Conservation (phyloP, 331 rosid species). For the Malus hybrid region DNA sequence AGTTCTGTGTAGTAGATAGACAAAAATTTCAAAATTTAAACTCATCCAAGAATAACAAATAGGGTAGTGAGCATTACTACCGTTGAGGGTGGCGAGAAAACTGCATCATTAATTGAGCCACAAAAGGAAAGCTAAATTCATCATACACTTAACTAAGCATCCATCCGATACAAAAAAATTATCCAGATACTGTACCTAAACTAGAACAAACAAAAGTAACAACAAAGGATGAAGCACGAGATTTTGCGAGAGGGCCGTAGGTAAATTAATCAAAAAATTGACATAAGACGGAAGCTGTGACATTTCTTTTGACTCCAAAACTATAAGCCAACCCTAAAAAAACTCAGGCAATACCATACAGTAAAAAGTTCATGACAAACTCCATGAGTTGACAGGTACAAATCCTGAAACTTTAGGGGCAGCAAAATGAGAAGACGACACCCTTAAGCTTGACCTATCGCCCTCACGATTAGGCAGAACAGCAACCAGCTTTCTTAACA, state of each 20-base stretch:
- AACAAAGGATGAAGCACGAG: not conserved
- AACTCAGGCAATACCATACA: slow-evolving; percentile 9
- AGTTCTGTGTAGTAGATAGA: accelerated
- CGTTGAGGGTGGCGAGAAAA: too few species aligned
- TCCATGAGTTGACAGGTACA: not conserved
- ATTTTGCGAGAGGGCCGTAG: not conserved
- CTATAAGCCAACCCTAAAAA: slow-evolving; percentile 13
- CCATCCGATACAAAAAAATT: not conserved
- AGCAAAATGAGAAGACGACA: slow-evolving; percentile 7
- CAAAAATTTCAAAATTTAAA: too few species aligned
- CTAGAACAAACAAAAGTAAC: slow-evolving; percentile 7
- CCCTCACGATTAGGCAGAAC: slow-evolving; percentile 30
- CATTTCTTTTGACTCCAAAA: slow-evolving; percentile 23
- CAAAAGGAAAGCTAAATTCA: not conserved
- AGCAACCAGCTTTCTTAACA: slow-evolving; percentile 46
- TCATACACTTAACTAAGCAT: not conserved
- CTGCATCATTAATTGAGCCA: not conserved
- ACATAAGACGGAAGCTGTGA: not conserved
- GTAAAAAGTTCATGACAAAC: not conserved
- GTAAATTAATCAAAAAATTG: slow-evolving; percentile 1
- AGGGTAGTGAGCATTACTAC: accelerated
- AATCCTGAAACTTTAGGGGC: slow-evolving; percentile 4
- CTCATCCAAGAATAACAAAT: accelerated
- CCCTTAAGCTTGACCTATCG: not conserved
- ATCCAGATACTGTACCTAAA: not conserved